Evolutionary conservation across 108 stramenopile genomes (phyloP).

Genomic region (Cyclotella atomus): DNA sequence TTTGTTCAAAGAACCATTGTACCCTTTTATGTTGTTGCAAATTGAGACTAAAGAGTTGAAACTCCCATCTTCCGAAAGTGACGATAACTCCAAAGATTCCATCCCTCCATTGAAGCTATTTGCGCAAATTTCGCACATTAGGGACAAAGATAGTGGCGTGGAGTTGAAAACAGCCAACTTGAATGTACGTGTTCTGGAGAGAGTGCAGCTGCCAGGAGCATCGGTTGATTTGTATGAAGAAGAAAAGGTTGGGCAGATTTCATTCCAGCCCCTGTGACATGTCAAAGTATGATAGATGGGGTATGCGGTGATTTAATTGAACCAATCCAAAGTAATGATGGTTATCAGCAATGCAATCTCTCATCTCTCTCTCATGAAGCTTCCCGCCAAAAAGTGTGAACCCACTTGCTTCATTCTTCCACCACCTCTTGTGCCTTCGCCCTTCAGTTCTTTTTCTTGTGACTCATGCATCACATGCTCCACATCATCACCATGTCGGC

Average conservation of each 20-base stretch:
- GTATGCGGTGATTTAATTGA: too few relatives aligned
- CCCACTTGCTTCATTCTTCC: too few relatives aligned
- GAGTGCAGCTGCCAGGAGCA: slow-evolving; percentile 75
- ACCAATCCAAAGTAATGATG: too few relatives aligned
- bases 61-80: slow-evolving; percentile 32
- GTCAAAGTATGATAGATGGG: neutral
- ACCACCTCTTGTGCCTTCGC: too few relatives aligned
- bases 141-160: slow-evolving; percentile 64
- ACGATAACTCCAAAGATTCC: slow-evolving; percentile 43
- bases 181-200: slow-evolving; percentile 44
- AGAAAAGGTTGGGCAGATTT: slow-evolving; percentile 63
- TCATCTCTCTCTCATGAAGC: too few relatives aligned
- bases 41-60: slow-evolving; percentile 74
- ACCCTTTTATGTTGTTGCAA: slow-evolving; percentile 85
- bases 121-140: slow-evolving; percentile 74
- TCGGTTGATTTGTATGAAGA: slow-evolving; percentile 79
- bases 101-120: slow-evolving; percentile 75
- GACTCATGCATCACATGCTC: too few relatives aligned
- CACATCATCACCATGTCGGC: too few relatives aligned
- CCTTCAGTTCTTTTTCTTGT: too few relatives aligned
- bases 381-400: too few relatives aligned
- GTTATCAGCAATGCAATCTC: too few relatives aligned
- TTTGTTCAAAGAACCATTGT: slow-evolving; percentile 88
- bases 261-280: slow-evolving; percentile 51
- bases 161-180: slow-evolving; percentile 40